Evolutionary conservation across 306 rosid genomes (phyloP), one percentile per base, ranked within the genome.

Genomic region (Prunus kanzakura): DNA sequence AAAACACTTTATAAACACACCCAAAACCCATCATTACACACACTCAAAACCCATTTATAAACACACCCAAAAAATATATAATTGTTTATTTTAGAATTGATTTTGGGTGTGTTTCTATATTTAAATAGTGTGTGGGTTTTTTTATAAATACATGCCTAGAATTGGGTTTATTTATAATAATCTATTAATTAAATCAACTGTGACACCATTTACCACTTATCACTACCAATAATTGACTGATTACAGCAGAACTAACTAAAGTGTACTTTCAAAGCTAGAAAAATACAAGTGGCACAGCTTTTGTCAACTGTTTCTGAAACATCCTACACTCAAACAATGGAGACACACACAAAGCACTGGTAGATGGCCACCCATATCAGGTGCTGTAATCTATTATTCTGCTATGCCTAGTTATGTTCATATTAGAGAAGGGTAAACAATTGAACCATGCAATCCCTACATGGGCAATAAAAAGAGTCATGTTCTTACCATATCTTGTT

Each of bases 401-500:
- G 58, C 38, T 49, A 5, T 16, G 6, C 23, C 11, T 52, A 10
- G n/a, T 41, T 11, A 25, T 23, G 57, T 22, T 54, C 23, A 3
- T 8, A 38, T 25, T 51, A 58, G 9, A 57, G 18, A 38, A 23
- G 29, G 54, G 57, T 72, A 20, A 50, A 35, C 20, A 64, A 12
- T 29, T 5, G 52, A 32, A 35, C 14, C 35, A 79, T 38, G 9
- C 43, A 69, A 29, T 68, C 74, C 79, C 62, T 25, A 16, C 23
- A 25, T 51, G 49, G 13, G 46, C 55, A 73, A 60, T 56, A 82
- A 73, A 22, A 63, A 12, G 52, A 49, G 64, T 45, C 16, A 61
- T 25, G 30, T 27, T 55, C 49, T 15, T 45, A 77, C 87, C 80
- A 54, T 64, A 2, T 80, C 77, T 16, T 45, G 63, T 4, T 25